Percentiles rank a stretch among this genome's conserved stretches.
phyloP scores from a whole-genome alignment of 2,329 filamentous ascomycete genomes.

The Eutypa lata region DNA sequence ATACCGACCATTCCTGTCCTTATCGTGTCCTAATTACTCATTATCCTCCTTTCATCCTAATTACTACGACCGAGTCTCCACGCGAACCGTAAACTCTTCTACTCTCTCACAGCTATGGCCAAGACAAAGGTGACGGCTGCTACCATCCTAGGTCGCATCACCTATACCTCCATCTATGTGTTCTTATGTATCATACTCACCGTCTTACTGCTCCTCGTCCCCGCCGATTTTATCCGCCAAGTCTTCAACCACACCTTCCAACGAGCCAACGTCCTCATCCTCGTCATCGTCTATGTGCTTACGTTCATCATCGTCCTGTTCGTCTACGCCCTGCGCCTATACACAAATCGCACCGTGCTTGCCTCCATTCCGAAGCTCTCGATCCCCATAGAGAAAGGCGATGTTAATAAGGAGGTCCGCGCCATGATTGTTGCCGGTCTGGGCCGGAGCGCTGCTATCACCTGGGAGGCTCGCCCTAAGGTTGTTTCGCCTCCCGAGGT shows the following conservation, averaged over 20 bases:
- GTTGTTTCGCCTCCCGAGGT: conserved; percentile 36
- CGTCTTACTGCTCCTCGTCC: conserved; percentile 73
- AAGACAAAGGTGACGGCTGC: conserved; percentile 37
- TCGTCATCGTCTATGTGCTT: conserved; percentile 71
- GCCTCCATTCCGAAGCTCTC: conserved; percentile 82
- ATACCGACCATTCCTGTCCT: neutral
- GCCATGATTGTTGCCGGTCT: conserved; percentile 72
- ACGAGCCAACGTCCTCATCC: conserved; percentile 78
- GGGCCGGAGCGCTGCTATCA: conserved; percentile 73
- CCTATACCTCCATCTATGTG: conserved; percentile 77
- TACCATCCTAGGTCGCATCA: conserved; percentile 67
- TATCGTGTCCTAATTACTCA: too few species aligned
- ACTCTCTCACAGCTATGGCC: conserved; percentile 32
- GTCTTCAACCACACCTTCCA: conserved; percentile 60
- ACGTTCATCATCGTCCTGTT: conserved; percentile 68
- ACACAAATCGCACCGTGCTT: conserved; percentile 77
- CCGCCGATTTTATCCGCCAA: conserved; percentile 77
- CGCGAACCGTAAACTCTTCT: conserved; percentile 7
- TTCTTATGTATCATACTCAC: conserved; percentile 71
- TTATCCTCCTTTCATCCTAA: too few species aligned
- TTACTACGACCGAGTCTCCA: neutral
- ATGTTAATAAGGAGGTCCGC: conserved; percentile 72
- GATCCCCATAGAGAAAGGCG: conserved; percentile 81
- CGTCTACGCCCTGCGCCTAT: conserved; percentile 80
- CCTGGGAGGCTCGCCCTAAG: conserved; percentile 72